Evolutionary conservation across 163 green algal species (phyloP), one percentile per base, ranked within the genome.

Genomic region (Coccomyxa subellipsoidea): DNA sequence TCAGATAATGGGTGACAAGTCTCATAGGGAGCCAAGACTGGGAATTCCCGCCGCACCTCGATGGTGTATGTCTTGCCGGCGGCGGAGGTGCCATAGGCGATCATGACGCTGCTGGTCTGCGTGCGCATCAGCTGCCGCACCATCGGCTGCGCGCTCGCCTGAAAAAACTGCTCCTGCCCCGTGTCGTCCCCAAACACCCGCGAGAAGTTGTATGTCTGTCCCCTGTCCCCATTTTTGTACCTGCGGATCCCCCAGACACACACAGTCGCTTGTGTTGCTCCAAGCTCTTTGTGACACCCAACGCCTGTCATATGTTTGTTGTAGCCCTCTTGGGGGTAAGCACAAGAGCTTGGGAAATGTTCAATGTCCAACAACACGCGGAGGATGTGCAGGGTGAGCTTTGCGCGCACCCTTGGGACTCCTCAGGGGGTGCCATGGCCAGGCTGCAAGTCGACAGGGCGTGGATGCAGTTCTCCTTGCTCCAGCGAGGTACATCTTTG

Each of bases 1-100:
- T n/a, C n/a, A n/a, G n/a, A n/a, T n/a, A n/a, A n/a, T n/a, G n/a
- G n/a, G n/a, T n/a, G n/a, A n/a, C n/a, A n/a, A 71, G 4, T 37
- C 6, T 69, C 8, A 31, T 15, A 39, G 31, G 76, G 15, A 78
- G 21, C 10, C 36, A 29, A 23, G 36, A 25, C n/a, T 54, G 36
- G 47, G 3, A 27, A 8, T 59, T 12, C 23, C 47, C 15, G 23
- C 38, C 81, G 29, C 76, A 87, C 90, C 81, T 95, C 87, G 35
- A 97, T 95, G 0, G 93, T 96, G 90, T 92, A 92, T 7, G 91
- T 96, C 85, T 96, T 96, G 79, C 93, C 93, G 12, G 91, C 89
- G 1, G 85, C 92, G 29, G 93, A 97, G 70, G 94, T 93, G 66
- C 94, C 94, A 82, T 96, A 97, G 0, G 94, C 91, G 89, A 97